Evolutionary conservation across 2,329 filamentous ascomycete genomes (phyloP).

Genomic region (Clarireedia sp.): DNA sequence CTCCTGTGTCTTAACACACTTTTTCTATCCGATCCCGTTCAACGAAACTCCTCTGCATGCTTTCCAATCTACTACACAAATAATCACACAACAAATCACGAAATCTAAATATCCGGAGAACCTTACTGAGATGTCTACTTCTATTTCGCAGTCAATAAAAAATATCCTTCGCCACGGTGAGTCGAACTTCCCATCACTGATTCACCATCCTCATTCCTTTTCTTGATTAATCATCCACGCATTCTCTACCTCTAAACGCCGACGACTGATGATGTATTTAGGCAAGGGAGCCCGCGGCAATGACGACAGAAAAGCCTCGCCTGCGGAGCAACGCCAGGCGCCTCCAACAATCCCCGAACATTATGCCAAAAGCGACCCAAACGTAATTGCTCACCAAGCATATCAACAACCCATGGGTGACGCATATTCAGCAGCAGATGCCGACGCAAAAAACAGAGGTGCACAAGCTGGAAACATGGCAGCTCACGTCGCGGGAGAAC

Average conservation of each 20-base stretch:
- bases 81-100: background rate
- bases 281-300: conserved; percentile 40
- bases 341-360: conserved; percentile 41
- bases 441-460: conserved; percentile 55
- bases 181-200: background rate
- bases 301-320: conserved; percentile 42
- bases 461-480: conserved; percentile 61
- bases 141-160: conserved; percentile 8
- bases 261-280: background rate
- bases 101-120: background rate
- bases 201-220: background rate
- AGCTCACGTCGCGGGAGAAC: conserved; percentile 56
- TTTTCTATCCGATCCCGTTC: background rate
- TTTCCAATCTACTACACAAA: background rate
- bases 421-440: conserved; percentile 55
- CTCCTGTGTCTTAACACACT: background rate
- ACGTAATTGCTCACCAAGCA: conserved; percentile 50
- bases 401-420: conserved; percentile 40
- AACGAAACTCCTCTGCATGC: background rate
- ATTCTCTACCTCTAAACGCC: background rate
- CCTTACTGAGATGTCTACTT: conserved; percentile 8
- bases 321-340: conserved; percentile 31
- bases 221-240: background rate
- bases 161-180: conserved; percentile 9
- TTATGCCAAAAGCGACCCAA: conserved; percentile 43